Conservation (phyloP, 2,329 filamentous ascomycete species). For the Alternaria brassicicola region DNA sequence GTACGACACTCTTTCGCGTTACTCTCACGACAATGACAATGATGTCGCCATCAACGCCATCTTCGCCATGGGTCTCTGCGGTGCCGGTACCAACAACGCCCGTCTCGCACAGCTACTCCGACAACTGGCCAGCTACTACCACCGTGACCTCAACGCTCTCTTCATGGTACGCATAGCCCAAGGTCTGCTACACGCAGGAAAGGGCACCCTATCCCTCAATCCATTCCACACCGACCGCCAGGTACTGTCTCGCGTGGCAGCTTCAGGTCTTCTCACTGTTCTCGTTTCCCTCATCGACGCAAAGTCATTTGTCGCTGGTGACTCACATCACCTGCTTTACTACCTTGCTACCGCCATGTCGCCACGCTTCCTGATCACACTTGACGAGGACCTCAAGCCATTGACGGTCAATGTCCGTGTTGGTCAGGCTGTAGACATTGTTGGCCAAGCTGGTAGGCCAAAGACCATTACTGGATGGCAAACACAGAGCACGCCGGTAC, state of each 20-base stretch:
- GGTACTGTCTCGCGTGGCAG: slow-evolving; percentile 88
- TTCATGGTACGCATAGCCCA: slow-evolving; percentile 99
- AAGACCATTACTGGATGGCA: slow-evolving; percentile 99
- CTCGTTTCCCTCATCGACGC: slow-evolving; percentile 94
- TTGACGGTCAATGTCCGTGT: slow-evolving; percentile 95
- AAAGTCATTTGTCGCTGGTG: slow-evolving; percentile 77
- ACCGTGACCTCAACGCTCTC: slow-evolving; percentile 90
- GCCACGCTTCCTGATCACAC: slow-evolving; percentile 91
- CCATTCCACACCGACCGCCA: slow-evolving; percentile 99
- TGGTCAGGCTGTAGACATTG: slow-evolving; percentile 96
- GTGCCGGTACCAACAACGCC: slow-evolving; percentile 97
- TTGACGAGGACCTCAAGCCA: slow-evolving; percentile 93
- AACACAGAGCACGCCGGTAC: slow-evolving; percentile 97
- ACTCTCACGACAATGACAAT: slow-evolving; percentile 98
- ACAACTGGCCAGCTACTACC: slow-evolving; percentile 97
- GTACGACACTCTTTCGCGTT: slow-evolving; percentile 95
- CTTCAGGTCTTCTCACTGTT: slow-evolving; percentile 86
- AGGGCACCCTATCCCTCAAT: slow-evolving; percentile 92
- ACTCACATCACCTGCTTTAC: slow-evolving; percentile 92
- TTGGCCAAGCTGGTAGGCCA: slow-evolving; percentile 92
- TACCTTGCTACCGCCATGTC: slow-evolving; percentile 97
- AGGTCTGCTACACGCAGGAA: slow-evolving; percentile 97
- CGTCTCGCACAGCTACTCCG: slow-evolving; percentile 91
- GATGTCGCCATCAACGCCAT: slow-evolving; percentile 98
- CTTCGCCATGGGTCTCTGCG: slow-evolving; percentile 97